Evolutionary conservation across 768 basidiomycete genomes (phyloP).

Genomic region (Suillus ampliporus): DNA sequence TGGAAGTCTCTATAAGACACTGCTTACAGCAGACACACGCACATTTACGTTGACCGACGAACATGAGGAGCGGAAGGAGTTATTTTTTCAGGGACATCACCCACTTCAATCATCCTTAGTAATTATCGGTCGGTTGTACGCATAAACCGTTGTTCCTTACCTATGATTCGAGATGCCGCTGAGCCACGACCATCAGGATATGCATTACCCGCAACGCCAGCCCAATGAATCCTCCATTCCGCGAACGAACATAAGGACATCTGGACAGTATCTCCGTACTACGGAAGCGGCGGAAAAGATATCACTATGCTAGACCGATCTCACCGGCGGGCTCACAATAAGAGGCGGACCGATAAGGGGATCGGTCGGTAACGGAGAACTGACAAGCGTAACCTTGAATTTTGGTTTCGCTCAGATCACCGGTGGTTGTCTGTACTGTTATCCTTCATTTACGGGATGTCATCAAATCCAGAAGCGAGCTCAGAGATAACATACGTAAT

Average conservation of each 20-base stretch:
- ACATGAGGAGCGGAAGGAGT: background rate
- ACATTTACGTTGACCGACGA: background rate
- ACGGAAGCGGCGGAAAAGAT: background rate
- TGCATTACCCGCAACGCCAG: background rate
- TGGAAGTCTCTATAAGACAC: background rate
- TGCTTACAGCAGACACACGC: background rate
- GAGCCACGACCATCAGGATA: background rate
- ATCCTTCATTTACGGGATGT: background rate
- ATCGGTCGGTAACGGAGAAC: background rate
- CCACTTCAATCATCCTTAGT: background rate
- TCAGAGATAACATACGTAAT: background rate
- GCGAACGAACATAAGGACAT: too few relatives aligned
- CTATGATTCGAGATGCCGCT: background rate
- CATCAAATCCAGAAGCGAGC: background rate
- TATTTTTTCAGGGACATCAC: background rate
- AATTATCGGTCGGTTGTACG: background rate
- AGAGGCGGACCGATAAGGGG: background rate
- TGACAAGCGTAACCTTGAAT: background rate
- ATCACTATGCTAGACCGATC: background rate
- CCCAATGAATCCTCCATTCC: too few relatives aligned
- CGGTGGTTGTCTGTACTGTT: background rate
- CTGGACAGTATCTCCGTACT: background rate
- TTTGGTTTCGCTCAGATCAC: background rate
- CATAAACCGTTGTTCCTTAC: background rate
- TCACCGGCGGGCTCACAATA: background rate